Evolutionary conservation across 2,329 filamentous ascomycete species (phyloP), one percentile per base, ranked within the genome.

Genomic region (Emmonsiellopsis sp.): DNA sequence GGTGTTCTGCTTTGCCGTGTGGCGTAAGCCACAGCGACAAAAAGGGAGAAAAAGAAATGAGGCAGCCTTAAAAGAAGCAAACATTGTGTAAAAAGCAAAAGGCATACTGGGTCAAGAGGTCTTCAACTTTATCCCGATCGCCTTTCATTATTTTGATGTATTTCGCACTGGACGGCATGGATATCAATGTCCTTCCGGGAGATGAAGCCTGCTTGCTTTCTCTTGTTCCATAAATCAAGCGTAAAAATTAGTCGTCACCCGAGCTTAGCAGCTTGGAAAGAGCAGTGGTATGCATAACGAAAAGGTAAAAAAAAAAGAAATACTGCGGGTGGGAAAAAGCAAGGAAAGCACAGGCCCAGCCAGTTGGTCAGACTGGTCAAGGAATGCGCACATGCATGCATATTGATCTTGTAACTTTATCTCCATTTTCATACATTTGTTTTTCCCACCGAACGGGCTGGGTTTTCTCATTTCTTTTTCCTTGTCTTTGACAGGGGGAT

Each of bases 11-110:
- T 32, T 8, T 32, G 44, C n/a, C 45, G 15, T 37, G 45, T 16
- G 45, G 32, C 45, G 32, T 16, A 34, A n/a, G 45, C 45, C 45
- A 48, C 45, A 26, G 15, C 45, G 7, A 20, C 16, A 15, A 37
- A 37, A 37, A 37, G 5, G 26, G 15, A 20, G 32, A 37, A 48
- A 48, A 48, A 37, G 45, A 48, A 48, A 48, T 7, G 32, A 37
- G 11, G 45, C 45, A 35, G 45, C 45, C 45, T 26, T 48, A 48
- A 38, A 48, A 48, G 45, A 48, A 48, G 45, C 45, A 48, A 48
- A 42, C 20, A 26, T 26, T 26, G 20, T 5, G 20, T 26, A 26
- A 26, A 26, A 26, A 26, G 20, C 20, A 26, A 26, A 26, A 26
- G 20, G 20, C 20, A 26, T 26, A 26, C 20, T 3, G 20, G 20